Percentiles rank a stretch among this genome's conserved stretches.
Evolutionary conservation across 2,329 filamentous ascomycete genomes (phyloP).

Genomic region (Monosporascus sp.): DNA sequence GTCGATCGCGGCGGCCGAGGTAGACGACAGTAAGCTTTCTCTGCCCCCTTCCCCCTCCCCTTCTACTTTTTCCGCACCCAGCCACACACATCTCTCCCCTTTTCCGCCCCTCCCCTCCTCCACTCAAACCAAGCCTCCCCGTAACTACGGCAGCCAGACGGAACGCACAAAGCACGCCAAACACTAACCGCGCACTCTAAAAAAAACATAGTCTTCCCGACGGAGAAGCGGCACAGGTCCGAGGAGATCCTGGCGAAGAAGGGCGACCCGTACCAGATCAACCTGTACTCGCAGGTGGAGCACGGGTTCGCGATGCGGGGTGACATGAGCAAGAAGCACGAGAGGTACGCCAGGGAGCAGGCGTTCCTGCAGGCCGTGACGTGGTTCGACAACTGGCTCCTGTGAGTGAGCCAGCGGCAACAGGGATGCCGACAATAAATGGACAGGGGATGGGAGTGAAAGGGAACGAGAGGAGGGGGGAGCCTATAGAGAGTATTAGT

Average conservation of each 20-base stretch:
- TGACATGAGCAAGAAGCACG: conserved; percentile 51
- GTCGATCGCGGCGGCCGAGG: conserved; percentile 61
- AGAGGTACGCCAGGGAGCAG: conserved; percentile 72
- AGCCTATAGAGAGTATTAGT: too few species aligned
- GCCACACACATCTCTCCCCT: background rate
- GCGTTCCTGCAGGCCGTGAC: conserved; percentile 71
- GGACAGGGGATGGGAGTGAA: background rate
- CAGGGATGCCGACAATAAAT: conserved; percentile 4
- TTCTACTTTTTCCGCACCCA: background rate
- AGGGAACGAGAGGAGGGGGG: background rate
- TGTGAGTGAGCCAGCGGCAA: conserved; percentile 5
- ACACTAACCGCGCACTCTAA: background rate
- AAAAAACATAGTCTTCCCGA: conserved; percentile 45
- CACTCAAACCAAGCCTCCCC: too few species aligned
- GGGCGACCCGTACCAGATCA: conserved; percentile 67
- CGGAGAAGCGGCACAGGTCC: conserved; percentile 57
- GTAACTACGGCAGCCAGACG: too few species aligned
- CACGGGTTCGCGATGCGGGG: conserved; percentile 74
- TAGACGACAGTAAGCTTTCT: conserved; percentile 38
- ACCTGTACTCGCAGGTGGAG: conserved; percentile 62
- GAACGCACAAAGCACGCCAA: too few species aligned
- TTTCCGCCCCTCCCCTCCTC: background rate
- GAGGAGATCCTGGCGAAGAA: conserved; percentile 57
- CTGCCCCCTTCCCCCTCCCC: background rate
- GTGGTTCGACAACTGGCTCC: conserved; percentile 59